These are phyloP conservation scores for Crithidia mellificae DNA, from an alignment of 208 protist genomes.

Conservation along the genomic window DNA sequence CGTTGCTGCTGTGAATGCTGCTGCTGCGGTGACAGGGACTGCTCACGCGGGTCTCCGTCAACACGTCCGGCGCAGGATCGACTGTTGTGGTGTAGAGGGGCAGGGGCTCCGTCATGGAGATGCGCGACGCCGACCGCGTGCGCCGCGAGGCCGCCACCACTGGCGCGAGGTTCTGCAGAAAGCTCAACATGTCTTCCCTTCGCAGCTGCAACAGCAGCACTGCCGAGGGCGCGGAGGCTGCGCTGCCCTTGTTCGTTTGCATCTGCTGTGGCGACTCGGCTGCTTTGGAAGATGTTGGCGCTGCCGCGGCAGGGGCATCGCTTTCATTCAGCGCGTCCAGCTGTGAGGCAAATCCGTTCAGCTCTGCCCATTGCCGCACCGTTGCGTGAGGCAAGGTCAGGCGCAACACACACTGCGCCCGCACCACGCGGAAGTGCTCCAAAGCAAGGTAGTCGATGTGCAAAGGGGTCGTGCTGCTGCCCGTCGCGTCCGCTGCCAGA, in stretches of 20 bases:
- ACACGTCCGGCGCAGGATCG: conserved; percentile 27
- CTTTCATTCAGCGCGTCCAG: no score
- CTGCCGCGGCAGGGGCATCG: background rate
- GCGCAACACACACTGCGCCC: conserved; percentile 64
- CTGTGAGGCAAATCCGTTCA: conserved; percentile 65
- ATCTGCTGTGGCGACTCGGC: background rate
- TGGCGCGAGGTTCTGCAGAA: conserved; percentile 61
- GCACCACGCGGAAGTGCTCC: conserved; percentile 78
- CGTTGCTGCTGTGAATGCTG: background rate
- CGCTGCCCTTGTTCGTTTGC: conserved; percentile 1
- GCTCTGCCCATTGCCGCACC: conserved; percentile 60
- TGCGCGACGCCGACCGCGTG: conserved; percentile 62
- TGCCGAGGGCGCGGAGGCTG: background rate
- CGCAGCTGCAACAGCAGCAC: conserved; percentile 56
- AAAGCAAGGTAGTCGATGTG: conserved; percentile 59
- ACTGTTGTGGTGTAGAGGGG: conserved; percentile 28
- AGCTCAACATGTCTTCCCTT: conserved; percentile 51
- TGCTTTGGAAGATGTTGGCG: background rate
- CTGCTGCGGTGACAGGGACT: no score
- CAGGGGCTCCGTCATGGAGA: conserved; percentile 75
- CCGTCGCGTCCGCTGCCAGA: conserved; percentile 43
- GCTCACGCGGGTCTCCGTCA: background rate
- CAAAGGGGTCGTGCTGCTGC: conserved; percentile 59
- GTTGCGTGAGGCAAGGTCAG: conserved; percentile 50
- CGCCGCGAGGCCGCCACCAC: conserved; percentile 58